Conservation (phyloP, 1,139 yeast species). For the Lodderomyces oxycetoniae region DNA sequence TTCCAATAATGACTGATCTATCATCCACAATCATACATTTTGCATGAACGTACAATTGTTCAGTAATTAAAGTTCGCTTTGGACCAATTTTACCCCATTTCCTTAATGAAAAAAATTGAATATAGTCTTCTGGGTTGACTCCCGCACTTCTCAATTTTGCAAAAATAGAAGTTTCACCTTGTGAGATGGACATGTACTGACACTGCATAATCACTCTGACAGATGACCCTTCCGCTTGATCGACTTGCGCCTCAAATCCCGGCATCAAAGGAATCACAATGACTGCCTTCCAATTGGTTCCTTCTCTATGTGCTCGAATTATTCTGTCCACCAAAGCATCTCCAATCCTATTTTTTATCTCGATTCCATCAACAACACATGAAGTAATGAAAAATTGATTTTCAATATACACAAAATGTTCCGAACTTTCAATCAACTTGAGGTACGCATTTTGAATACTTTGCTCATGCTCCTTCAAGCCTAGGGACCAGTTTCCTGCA, state of each 20-base stretch:
- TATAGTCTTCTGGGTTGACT: constrained; percentile 84
- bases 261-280: constrained; percentile 95
- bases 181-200: constrained; percentile 87
- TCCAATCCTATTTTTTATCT: constrained; percentile 85
- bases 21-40: constrained; percentile 93
- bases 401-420: constrained; percentile 90
- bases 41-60: constrained; percentile 91
- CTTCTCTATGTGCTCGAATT: constrained; percentile 75
- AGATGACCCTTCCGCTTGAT: constrained; percentile 88
- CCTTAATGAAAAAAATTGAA: constrained; percentile 85
- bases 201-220: constrained; percentile 96
- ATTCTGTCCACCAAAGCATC: constrained; percentile 96
- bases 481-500: constrained; percentile 90
- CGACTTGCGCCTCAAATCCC: constrained; percentile 93
- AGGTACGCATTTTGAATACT: constrained; percentile 92
- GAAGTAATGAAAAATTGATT: constrained; percentile 92
- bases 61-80: constrained; percentile 70
- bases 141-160: constrained; percentile 75
- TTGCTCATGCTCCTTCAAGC: constrained; percentile 76
- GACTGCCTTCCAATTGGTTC: constrained; percentile 82
- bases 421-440: constrained; percentile 84
- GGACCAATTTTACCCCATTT: constrained; percentile 95
- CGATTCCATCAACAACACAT: constrained; percentile 79
- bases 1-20: constrained; percentile 86
- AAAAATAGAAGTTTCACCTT: constrained; percentile 87